Conservation (phyloP, 1,284 basidiomycete species). For the Fistulinella cinereoalba region DNA sequence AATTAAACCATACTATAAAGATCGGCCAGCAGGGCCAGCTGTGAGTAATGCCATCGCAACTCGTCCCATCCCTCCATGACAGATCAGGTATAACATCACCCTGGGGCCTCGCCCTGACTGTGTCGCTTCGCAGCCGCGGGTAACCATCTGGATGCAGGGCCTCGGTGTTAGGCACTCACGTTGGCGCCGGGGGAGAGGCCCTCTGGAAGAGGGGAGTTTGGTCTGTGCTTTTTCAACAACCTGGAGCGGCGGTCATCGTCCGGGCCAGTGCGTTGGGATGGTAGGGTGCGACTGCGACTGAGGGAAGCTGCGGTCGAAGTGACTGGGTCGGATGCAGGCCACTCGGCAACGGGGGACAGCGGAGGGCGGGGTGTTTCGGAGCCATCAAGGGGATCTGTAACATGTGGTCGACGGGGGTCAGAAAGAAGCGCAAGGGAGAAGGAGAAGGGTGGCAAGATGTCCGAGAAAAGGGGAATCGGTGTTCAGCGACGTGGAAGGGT, state of each 20-base stretch:
- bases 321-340: constrained; percentile 31
- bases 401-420: constrained; percentile 2
- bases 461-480: constrained; percentile 8
- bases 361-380: constrained; percentile 20
- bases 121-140: constrained; percentile 1
- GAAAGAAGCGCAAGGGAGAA: constrained; percentile 6
- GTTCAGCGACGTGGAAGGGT: constrained; percentile 32
- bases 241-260: constrained; percentile 42
- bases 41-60: constrained; percentile 6
- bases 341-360: constrained; percentile 45
- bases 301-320: constrained; percentile 27
- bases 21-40: constrained; percentile 12
- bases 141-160: not conserved
- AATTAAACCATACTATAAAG: constrained; percentile 5
- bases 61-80: constrained; percentile 16
- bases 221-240: constrained; percentile 50
- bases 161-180: constrained; percentile 18
- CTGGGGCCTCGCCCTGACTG: constrained; percentile 1
- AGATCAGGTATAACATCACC: constrained; percentile 15
- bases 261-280: constrained; percentile 37
- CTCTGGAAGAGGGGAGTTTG: constrained; percentile 29
- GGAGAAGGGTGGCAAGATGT: constrained; percentile 1
- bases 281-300: constrained; percentile 60
- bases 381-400: constrained; percentile 20
- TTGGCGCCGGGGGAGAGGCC: constrained; percentile 23